Conservation (phyloP, 306 rosid species). For the Rosa lucieae region DNA sequence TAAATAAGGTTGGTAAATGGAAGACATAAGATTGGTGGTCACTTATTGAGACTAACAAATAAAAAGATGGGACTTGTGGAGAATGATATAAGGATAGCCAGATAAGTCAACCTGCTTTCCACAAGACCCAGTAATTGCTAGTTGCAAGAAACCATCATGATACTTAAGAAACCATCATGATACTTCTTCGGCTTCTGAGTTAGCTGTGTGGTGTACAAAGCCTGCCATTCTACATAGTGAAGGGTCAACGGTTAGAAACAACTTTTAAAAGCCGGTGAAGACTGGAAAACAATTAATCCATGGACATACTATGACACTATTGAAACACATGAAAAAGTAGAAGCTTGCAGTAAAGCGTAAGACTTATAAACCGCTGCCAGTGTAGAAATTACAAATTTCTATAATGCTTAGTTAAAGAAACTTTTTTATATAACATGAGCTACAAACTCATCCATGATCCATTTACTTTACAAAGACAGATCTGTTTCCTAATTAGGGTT, state of each 20-base stretch:
- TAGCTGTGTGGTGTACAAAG: slow-evolving; percentile 71
- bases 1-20: neutral
- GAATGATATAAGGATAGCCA: slow-evolving; percentile 20
- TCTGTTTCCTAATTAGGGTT: too few species aligned
- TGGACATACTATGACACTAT: slow-evolving; percentile 9
- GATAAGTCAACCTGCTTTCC: slow-evolving; percentile 61
- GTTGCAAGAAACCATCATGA: slow-evolving; percentile 73
- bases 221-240: slow-evolving; percentile 66
- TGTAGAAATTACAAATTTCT: neutral
- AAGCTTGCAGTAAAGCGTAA: neutral
- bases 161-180: slow-evolving; percentile 81
- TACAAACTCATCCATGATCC: neutral
- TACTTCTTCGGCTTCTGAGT: slow-evolving; percentile 84
- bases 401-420: neutral
- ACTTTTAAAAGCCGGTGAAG: neutral
- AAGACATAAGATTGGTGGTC: neutral
- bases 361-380: neutral
- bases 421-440: neutral
- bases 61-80: slow-evolving; percentile 9
- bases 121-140: slow-evolving; percentile 45
- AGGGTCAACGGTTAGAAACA: slow-evolving; percentile 23
- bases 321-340: neutral
- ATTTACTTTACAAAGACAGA: too few species aligned
- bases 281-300: neutral
- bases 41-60: neutral